Base-by-base conservation (phyloP, 2,329 filamentous ascomycete species). In the Alternaria atra region DNA sequence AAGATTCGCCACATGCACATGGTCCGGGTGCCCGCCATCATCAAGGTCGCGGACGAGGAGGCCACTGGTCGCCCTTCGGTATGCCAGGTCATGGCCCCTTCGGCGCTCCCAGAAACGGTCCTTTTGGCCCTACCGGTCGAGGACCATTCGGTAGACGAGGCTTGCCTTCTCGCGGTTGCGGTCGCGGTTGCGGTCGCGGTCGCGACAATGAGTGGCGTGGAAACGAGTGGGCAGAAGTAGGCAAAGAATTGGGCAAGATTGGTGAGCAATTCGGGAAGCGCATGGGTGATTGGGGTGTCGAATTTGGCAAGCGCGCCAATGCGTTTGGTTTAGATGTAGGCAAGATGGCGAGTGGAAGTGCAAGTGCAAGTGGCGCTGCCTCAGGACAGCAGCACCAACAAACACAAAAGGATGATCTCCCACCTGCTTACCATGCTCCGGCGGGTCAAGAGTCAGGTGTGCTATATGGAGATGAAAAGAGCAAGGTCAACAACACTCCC, bases 241-340 rank as follows among this genome's bases (percentile, higher is more conserved):
- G 60, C 20, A 59, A 63, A 54, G 57, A 60, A 40, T 29, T 60
- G 12, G 60, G 60, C 0, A 59, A 69, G 39, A 69, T 65, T n/a
- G 76, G 77, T 3, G 73, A 77, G 54, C 69, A 77, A 9, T 73
- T 77, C 27, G 76, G 77, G 2, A 73, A 67, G 52, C 66, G 59
- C 15, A 70, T 72, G 68, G 74, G 67, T 4, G 61, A 63, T 13
- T 72, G 68, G 72, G 76, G 76, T 20, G 57, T 74, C 43, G 64
- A 75, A 27, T 67, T 77, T 52, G 76, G 72, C 1, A 66, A 68
- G 39, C 61, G 66, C 15, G 74, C 72, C 6, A 71, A 60, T 37
- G 58, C 57, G 6, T 66, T 67, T 53, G 72, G 69, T 12, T 43
- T 66, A 17, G 61, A 73, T n/a, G 37, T 72, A 5, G 69, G 64